Base-by-base conservation (phyloP, 495 filamentous ascomycete genomes). In the Neurospora africana region DNA sequence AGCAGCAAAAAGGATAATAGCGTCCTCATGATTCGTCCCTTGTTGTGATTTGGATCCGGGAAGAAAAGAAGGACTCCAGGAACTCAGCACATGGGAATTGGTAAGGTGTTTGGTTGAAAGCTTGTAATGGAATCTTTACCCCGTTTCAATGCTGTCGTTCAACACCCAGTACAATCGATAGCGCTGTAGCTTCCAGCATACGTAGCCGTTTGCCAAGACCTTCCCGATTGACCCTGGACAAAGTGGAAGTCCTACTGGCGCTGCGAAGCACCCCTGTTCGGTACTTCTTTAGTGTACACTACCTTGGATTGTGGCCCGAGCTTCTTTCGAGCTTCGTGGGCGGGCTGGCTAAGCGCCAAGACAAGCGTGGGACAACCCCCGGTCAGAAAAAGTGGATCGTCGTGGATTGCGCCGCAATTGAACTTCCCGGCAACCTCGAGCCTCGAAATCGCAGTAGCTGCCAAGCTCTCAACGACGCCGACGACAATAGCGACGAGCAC, bases 1-100 rank as follows among this genome's bases (percentile, higher is more conserved):
- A 91, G 82, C 43, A 91, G 76, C 70, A 93, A 76, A 76, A 93
- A 87, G 69, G 89, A 90, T 79, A 91, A 82, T 77, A 90, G 84
- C 86, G 89, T 92, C 85, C 89, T 87, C 93, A 97, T 96, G 76
- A 74, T 82, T 73, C 70, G 43, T 75, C 69, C 44, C 74, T 76
- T 74, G 71, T 75, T 73, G 78, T 80, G 9, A 80, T 77, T 79
- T 81, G 79, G 75, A 73, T 72, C 79, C 75, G 70, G 72, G 69
- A 74, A 79, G 53, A 72, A 74, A 69, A 76, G 39, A 38, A 30
- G 35, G n/a, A 53, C 19, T 33, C 69, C 41, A 38, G 27, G 3
- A 33, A 30, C 53, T 65, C 53, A 65, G 53, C 27, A 65, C 53
- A 65, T 65, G 53, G 53, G 53, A 53, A 43, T 44, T 43, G 27